A percentile compares a stretch with the other conserved stretches of the same genome.
These are phyloP conservation scores for Nicotiana otophora DNA, from an alignment of 257 asterid species.

Conservation along the genomic window DNA sequence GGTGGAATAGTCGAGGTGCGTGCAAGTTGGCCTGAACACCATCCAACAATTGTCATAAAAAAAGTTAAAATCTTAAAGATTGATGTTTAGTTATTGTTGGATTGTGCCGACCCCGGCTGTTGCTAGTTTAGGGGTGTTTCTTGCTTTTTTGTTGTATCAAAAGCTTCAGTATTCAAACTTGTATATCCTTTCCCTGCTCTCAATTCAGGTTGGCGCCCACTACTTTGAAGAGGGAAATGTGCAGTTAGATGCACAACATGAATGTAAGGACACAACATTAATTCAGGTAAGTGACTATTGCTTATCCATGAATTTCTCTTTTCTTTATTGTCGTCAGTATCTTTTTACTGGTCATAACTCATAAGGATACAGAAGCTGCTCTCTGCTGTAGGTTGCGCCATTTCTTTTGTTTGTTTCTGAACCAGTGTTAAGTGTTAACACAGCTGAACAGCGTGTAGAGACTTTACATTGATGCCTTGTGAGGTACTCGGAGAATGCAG, in stretches of 20 bases:
- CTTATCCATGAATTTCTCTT: slow-evolving; percentile 4
- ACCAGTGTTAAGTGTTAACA: not conserved
- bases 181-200: slow-evolving; percentile 10
- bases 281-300: slow-evolving; percentile 56
- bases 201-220: slow-evolving; percentile 85
- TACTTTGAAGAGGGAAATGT: slow-evolving; percentile 99
- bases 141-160: not conserved
- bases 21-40: no score
- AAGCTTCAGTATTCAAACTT: not conserved
- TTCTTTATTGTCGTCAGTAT: not conserved
- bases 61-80: no score
- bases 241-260: slow-evolving; percentile 84
- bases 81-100: not conserved
- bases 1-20: no score
- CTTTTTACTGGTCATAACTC: not conserved
- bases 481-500: not conserved
- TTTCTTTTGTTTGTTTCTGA: not conserved
- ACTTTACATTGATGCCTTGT: not conserved
- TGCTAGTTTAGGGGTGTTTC: not conserved
- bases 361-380: not conserved
- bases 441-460: not conserved
- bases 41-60: no score
- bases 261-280: slow-evolving; percentile 75
- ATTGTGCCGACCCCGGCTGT: not conserved
- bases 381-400: not conserved